Conservation (phyloP, 2,329 filamentous ascomycete genomes). For the Knufia fluminis region DNA sequence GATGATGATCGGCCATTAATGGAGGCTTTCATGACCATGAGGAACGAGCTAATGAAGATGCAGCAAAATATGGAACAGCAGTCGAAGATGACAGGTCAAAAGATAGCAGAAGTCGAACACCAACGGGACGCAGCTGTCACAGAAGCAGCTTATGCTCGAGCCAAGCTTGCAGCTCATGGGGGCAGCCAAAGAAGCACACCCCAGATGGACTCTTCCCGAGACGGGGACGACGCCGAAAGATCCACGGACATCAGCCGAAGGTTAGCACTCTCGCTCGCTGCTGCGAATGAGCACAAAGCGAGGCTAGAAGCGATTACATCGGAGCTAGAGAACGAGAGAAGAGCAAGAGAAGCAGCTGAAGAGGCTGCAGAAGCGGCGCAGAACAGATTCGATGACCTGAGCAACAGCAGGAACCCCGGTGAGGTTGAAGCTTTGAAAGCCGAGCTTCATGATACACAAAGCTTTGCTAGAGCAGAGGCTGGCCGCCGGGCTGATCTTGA, state of each 20-base stretch:
- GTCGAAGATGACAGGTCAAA: constrained; percentile 70
- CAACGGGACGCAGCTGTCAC: constrained; percentile 90
- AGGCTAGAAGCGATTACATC: constrained; percentile 58
- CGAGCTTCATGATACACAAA: constrained; percentile 72
- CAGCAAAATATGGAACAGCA: constrained; percentile 85
- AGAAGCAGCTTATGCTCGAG: constrained; percentile 90
- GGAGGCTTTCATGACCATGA: constrained; percentile 86
- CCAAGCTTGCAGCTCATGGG: constrained; percentile 75
- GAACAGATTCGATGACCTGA: constrained; percentile 72
- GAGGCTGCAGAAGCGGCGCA: constrained; percentile 77
- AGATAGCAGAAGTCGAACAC: constrained; percentile 88
- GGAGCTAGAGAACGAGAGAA: constrained; percentile 73
- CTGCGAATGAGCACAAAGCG: constrained; percentile 72
- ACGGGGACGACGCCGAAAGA: constrained; percentile 56
- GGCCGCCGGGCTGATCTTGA: constrained; percentile 68
- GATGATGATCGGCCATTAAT: constrained; percentile 89
- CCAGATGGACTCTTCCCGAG: constrained; percentile 47
- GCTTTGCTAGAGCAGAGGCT: constrained; percentile 69
- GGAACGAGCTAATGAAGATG: constrained; percentile 77
- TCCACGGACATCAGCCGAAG: constrained; percentile 69
- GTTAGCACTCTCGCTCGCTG: constrained; percentile 68
- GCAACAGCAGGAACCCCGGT: constrained; percentile 70
- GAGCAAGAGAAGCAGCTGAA: constrained; percentile 73
- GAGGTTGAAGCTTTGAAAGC: constrained; percentile 79
- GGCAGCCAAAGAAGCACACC: constrained; percentile 44